Conservation (phyloP, 2,329 filamentous ascomycete genomes). For the Neonectria coccinea region DNA sequence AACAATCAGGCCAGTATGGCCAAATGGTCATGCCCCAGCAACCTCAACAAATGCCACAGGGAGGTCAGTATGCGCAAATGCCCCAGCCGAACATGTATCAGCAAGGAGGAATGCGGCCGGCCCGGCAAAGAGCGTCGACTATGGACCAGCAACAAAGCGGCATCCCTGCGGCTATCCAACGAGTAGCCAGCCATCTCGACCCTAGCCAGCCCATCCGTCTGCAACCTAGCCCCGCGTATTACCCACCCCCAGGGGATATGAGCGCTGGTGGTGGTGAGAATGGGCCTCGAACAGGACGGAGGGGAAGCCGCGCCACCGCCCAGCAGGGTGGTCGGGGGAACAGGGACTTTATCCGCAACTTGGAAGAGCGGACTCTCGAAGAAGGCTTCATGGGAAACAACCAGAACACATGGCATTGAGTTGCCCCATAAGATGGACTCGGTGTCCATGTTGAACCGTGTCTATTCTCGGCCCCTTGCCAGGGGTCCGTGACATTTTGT, state of each 20-base stretch:
- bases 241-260: constrained; percentile 89
- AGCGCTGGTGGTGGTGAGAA: constrained; percentile 67
- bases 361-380: constrained; percentile 94
- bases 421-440: constrained; percentile 33
- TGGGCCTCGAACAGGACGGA: constrained; percentile 71
- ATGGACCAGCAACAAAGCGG: constrained; percentile 96
- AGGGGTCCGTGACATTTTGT: constrained; percentile 20
- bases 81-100: constrained; percentile 68
- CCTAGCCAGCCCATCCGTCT: constrained; percentile 93
- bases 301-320: constrained; percentile 76
- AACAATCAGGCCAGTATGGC: constrained; percentile 77
- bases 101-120: constrained; percentile 76
- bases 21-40: constrained; percentile 79
- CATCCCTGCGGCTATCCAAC: constrained; percentile 91
- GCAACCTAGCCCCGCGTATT: constrained; percentile 96
- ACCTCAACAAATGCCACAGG: constrained; percentile 73
- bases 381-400: constrained; percentile 83
- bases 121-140: constrained; percentile 90
- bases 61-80: constrained; percentile 68
- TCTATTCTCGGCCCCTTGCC: constrained; percentile 24
- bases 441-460: constrained; percentile 34
- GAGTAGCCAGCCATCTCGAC: constrained; percentile 95
- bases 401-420: constrained; percentile 76
- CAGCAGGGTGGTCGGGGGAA: constrained; percentile 71
- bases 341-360: constrained; percentile 91